Evolutionary conservation across 2,329 filamentous ascomycete genomes (phyloP).

Genomic region (Ophiosphaerella narmari): DNA sequence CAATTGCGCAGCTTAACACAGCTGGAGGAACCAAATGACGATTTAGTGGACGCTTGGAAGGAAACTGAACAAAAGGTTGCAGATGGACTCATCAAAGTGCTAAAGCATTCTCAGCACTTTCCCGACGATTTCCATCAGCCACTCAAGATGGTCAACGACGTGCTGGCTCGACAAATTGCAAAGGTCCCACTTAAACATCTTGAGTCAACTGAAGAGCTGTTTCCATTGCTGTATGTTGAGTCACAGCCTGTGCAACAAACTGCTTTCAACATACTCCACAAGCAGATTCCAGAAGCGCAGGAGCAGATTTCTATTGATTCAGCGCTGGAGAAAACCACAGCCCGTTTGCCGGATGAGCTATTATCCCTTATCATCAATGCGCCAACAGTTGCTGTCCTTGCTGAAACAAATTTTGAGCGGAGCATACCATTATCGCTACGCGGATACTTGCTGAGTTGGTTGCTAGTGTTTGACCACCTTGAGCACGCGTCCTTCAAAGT

Average conservation of each 20-base stretch:
- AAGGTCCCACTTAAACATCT: constrained; percentile 67
- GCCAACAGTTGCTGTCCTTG: constrained; percentile 70
- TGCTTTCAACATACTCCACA: constrained; percentile 79
- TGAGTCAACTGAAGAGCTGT: constrained; percentile 70
- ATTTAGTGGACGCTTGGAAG: constrained; percentile 75
- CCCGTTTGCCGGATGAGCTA: constrained; percentile 79
- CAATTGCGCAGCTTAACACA: constrained; percentile 62
- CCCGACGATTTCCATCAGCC: constrained; percentile 65
- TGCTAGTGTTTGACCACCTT: constrained; percentile 86
- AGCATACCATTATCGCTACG: constrained; percentile 71
- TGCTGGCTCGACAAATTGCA: constrained; percentile 71
- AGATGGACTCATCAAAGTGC: constrained; percentile 63
- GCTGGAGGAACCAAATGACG: constrained; percentile 76
- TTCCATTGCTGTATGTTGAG: constrained; percentile 74
- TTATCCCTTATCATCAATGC: constrained; percentile 81
- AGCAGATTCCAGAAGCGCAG: constrained; percentile 76
- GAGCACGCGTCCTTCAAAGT: constrained; percentile 78
- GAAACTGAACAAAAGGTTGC: constrained; percentile 63
- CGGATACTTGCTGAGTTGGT: constrained; percentile 86
- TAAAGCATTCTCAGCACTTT: constrained; percentile 60
- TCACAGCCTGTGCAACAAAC: constrained; percentile 77
- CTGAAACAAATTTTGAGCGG: constrained; percentile 66
- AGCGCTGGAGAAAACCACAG: constrained; percentile 71
- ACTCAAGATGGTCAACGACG: constrained; percentile 72
- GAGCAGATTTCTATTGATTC: constrained; percentile 81